Percentiles rank a stretch among this genome's conserved stretches.
These are phyloP conservation scores for Leucocoprinus sp. DNA, from an alignment of 768 basidiomycete species.

Conservation along the genomic window DNA sequence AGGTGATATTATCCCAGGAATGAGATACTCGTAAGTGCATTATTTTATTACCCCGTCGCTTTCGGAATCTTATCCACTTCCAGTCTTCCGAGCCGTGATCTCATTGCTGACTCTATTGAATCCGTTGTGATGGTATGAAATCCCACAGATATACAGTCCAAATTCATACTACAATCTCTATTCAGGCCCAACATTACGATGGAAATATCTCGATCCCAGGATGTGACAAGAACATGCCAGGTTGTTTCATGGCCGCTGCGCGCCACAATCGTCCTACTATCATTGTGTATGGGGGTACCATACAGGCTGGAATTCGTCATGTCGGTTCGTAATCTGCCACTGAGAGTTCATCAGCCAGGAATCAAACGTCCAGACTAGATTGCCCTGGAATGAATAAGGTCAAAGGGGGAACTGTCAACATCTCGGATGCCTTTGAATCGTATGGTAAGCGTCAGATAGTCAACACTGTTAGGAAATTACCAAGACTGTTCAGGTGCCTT, in stretches of 20 bases:
- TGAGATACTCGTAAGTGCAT: constrained; percentile 68
- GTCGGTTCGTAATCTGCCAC: constrained; percentile 36
- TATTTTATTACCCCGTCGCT: background rate
- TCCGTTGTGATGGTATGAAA: constrained; percentile 34
- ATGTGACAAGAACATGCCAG: constrained; percentile 93
- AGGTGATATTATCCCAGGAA: constrained; percentile 38
- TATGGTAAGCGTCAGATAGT: constrained; percentile 43
- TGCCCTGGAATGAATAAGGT: constrained; percentile 72
- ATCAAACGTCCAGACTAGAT: constrained; percentile 29
- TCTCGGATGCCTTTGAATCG: constrained; percentile 79
- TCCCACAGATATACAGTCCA: constrained; percentile 17
- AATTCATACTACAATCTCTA: background rate
- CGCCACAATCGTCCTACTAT: constrained; percentile 86
- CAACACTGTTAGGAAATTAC: background rate
- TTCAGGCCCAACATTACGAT: constrained; percentile 80
- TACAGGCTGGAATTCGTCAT: constrained; percentile 66
- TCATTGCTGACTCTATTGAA: constrained; percentile 88
- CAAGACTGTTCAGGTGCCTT: constrained; percentile 49
- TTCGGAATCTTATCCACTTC: background rate
- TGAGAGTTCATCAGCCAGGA: background rate
- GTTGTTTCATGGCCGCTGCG: constrained; percentile 77
- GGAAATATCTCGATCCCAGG: constrained; percentile 83
- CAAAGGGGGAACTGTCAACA: constrained; percentile 79
- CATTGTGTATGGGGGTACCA: constrained; percentile 83
- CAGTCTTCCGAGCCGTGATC: constrained; percentile 77